Evolutionary conservation across 2,329 filamentous ascomycete genomes (phyloP).

Genomic region (Thielaviopsis populi): DNA sequence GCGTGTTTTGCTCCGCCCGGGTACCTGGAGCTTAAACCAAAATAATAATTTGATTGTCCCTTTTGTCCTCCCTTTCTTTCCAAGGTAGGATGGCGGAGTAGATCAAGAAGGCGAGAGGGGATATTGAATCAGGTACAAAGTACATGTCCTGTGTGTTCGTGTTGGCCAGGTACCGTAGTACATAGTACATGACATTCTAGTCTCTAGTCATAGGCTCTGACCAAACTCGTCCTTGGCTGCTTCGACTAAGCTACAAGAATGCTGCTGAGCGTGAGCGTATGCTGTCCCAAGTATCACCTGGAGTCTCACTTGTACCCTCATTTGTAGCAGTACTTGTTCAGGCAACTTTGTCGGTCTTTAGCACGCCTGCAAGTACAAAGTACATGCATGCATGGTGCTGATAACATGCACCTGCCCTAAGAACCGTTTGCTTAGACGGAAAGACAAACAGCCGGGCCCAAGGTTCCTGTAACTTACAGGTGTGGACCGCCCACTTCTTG

Average conservation of each 20-base stretch:
- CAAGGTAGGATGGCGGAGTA: neutral
- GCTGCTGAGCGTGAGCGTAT: neutral
- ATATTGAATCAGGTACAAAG: neutral
- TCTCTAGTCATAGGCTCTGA: neutral
- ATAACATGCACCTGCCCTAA: neutral
- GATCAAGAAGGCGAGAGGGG: neutral
- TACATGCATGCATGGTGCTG: neutral
- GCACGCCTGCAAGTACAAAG: too few relatives aligned
- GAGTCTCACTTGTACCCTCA: neutral
- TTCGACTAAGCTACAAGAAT: neutral
- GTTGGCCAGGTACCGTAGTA: neutral
- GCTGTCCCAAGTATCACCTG: too few relatives aligned
- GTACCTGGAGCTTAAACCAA: neutral
- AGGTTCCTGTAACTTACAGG: neutral
- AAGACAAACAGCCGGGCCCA: neutral
- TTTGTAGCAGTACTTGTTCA: neutral
- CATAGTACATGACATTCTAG: too few relatives aligned
- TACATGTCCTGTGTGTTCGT: neutral
- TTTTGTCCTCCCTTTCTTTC: neutral
- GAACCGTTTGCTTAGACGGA: neutral
- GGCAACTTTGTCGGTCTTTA: too few relatives aligned
- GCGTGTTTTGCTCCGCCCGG: neutral
- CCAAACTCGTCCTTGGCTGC: neutral
- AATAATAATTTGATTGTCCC: neutral
- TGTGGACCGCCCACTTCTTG: neutral